A percentile compares a stretch with the other conserved stretches of the same genome.
Evolutionary conservation across 225 moss, liverwort and hornwort genomes (phyloP).

Genomic region (Sphagnum contortum): DNA sequence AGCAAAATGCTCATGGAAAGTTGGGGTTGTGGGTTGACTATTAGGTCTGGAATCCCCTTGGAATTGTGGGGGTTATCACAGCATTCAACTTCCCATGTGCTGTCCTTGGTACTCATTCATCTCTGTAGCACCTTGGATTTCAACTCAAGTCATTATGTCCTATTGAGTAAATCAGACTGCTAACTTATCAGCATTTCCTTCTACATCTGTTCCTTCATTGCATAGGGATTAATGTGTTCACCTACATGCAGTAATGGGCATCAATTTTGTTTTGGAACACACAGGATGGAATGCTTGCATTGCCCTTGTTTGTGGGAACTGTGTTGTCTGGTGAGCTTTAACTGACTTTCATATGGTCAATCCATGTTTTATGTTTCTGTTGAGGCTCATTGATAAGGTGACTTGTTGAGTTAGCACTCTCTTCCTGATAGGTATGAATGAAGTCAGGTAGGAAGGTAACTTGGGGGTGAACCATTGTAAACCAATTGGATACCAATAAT

Average conservation of each 20-base stretch:
- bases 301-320: constrained; percentile 80
- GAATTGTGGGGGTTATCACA: constrained; percentile 88
- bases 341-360: neutral
- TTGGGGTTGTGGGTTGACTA: neutral
- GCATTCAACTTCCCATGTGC: constrained; percentile 97
- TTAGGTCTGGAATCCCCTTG: constrained; percentile 96
- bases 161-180: neutral
- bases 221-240: too few relatives aligned
- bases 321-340: constrained; percentile 75
- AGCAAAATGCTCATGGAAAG: neutral
- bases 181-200: too few relatives aligned
- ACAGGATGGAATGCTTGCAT: constrained; percentile 98
- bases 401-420: too few relatives aligned
- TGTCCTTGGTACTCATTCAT: constrained; percentile 59
- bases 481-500: too few relatives aligned
- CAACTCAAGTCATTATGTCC: neutral
- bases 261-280: neutral
- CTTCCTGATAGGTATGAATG: too few relatives aligned
- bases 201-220: too few relatives aligned
- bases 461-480: too few relatives aligned
- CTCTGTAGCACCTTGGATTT: neutral
- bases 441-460: too few relatives aligned
- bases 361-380: neutral
- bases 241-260: too few relatives aligned
- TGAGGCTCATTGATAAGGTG: neutral